Evolutionary conservation across 345 rosid genomes (phyloP).

Genomic region (Barbarea vulgaris): DNA sequence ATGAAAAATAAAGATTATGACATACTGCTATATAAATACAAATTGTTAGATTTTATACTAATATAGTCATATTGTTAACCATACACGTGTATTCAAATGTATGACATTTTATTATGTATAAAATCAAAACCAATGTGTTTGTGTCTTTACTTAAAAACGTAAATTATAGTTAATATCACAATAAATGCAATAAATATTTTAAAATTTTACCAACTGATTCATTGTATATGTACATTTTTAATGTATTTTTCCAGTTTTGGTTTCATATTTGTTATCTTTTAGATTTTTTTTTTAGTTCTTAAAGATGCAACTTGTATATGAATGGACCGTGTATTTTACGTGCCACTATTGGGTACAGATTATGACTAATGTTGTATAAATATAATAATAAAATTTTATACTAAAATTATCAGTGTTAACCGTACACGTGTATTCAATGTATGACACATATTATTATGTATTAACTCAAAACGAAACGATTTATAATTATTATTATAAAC

Average conservation of each 20-base stretch:
- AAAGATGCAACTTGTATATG: conserved; percentile 19
- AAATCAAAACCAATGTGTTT: not conserved
- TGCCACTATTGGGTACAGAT: no score
- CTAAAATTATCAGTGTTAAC: no score
- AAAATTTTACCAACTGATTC: not conserved
- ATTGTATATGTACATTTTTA: not conserved
- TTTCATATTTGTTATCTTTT: not conserved
- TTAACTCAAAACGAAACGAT: no score
- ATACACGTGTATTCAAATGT: not conserved
- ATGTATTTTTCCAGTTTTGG: not conserved
- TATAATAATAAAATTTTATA: no score
- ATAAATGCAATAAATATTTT: not conserved
- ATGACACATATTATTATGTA: no score
- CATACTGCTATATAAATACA: no score
- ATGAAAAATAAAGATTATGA: no score
- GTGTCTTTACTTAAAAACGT: no score
- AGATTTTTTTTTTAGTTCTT: not conserved
- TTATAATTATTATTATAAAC: no score
- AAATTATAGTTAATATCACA: not conserved
- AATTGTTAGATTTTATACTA: not conserved
- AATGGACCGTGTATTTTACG: no score
- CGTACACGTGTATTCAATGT: no score
- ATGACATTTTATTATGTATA: not conserved
- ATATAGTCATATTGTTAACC: not conserved
- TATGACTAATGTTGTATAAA: no score